A percentile compares a stretch with the other conserved stretches of the same genome.
Conservation (phyloP, 805 yeast species). For the Candida arabinofermentans region DNA sequence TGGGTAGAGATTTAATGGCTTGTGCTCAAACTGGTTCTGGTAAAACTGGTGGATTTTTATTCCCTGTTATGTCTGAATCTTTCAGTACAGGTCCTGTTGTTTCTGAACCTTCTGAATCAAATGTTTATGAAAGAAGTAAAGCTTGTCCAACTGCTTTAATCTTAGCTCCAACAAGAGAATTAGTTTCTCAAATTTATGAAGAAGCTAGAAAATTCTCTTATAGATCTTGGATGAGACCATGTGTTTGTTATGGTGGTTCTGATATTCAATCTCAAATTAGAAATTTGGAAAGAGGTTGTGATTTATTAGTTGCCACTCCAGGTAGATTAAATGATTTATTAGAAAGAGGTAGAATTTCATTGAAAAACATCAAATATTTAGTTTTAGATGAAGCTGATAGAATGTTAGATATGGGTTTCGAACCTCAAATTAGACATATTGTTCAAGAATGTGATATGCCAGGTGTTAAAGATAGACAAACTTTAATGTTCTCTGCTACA, state of each 20-base stretch:
- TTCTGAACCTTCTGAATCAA: slow-evolving; percentile 40
- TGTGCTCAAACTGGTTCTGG: slow-evolving; percentile 99
- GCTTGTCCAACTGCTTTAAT: slow-evolving; percentile 93
- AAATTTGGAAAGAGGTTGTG: slow-evolving; percentile 91
- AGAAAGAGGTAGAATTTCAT: slow-evolving; percentile 91
- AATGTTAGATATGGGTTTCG: slow-evolving; percentile 99
- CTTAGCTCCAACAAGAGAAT: slow-evolving; percentile 98
- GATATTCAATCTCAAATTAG: slow-evolving; percentile 85
- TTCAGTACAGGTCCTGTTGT: slow-evolving; percentile 69
- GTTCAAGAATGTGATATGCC: slow-evolving; percentile 99
- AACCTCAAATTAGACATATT: slow-evolving; percentile 97
- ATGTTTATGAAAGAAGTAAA: slow-evolving; percentile 57
- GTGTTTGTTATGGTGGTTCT: slow-evolving; percentile 98
- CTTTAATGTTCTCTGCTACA: slow-evolving; percentile 97
- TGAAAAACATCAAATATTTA: slow-evolving; percentile 84
- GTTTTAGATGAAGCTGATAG: slow-evolving; percentile 99
- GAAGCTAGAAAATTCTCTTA: slow-evolving; percentile 94
- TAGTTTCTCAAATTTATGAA: slow-evolving; percentile 93
- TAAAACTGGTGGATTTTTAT: slow-evolving; percentile 98
- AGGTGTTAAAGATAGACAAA: slow-evolving; percentile 83
- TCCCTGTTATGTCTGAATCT: slow-evolving; percentile 94
- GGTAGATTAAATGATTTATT: slow-evolving; percentile 96
- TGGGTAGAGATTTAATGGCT: slow-evolving; percentile 77
- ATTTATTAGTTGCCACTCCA: slow-evolving; percentile 95
- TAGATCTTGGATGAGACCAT: slow-evolving; percentile 97